Conservation (phyloP, 345 rosid genomes). For the Erysimum cheiranthoides region DNA sequence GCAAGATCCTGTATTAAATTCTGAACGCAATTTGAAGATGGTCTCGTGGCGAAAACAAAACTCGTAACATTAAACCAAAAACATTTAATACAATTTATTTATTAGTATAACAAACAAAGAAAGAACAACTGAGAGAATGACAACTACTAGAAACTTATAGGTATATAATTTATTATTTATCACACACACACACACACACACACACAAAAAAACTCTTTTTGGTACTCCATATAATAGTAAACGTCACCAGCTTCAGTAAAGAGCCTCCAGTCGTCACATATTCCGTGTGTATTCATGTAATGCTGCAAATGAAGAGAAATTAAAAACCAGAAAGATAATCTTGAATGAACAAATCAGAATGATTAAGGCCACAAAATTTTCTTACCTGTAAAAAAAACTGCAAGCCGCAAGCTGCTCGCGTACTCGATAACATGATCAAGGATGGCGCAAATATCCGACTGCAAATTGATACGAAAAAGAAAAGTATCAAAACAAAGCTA, state of each 20-base stretch:
- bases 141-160: background rate
- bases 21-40: slow-evolving; percentile 1
- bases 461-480: background rate
- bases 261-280: background rate
- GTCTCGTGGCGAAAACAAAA: background rate
- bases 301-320: slow-evolving; percentile 1
- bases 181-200: no score
- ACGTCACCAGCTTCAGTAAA: background rate
- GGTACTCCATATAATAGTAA: background rate
- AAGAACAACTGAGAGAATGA: background rate
- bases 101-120: slow-evolving; percentile 5
- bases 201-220: no score
- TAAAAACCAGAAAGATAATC: background rate
- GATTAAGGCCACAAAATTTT: background rate
- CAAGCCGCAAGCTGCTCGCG: background rate
- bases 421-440: slow-evolving; percentile 26
- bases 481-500: background rate
- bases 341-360: background rate
- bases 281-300: background rate
- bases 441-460: slow-evolving; percentile 13
- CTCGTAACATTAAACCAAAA: background rate
- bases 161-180: no score
- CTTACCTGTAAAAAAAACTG: background rate
- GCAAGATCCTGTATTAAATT: background rate
- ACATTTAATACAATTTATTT: background rate